Evolutionary conservation across 805 yeast species (phyloP).

Genomic region (Dipodascopsis tothii): DNA sequence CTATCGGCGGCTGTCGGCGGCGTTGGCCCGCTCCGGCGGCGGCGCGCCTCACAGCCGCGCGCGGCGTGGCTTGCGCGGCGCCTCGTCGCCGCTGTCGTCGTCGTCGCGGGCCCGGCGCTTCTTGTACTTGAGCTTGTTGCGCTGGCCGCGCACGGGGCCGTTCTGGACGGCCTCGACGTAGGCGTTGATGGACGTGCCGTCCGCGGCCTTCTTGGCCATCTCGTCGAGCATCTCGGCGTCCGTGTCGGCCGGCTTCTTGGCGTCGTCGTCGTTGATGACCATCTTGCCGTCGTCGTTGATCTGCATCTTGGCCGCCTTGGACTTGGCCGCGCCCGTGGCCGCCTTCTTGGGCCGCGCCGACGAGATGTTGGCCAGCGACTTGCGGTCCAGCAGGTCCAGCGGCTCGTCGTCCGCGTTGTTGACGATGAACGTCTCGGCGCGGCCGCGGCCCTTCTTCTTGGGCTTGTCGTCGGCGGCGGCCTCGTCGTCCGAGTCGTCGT

Average conservation of each 20-base stretch:
- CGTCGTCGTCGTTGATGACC: slow-evolving; percentile 45
- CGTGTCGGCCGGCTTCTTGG: slow-evolving; percentile 22
- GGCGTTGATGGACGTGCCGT: slow-evolving; percentile 66
- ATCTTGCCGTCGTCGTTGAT: slow-evolving; percentile 59
- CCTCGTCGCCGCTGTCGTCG: slow-evolving; percentile 44
- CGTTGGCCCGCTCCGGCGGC: too few species aligned
- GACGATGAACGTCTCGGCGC: slow-evolving; percentile 54
- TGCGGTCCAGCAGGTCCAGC: slow-evolving; percentile 78
- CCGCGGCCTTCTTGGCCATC: slow-evolving; percentile 34
- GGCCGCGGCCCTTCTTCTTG: slow-evolving; percentile 24
- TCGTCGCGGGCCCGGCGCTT: slow-evolving; percentile 47
- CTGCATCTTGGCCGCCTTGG: slow-evolving; percentile 29
- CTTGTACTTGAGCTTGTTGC: slow-evolving; percentile 81
- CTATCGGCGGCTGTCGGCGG: too few species aligned
- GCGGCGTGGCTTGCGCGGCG: background rate
- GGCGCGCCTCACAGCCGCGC: background rate
- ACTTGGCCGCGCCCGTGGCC: slow-evolving; percentile 37
- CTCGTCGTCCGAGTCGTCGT: slow-evolving; percentile 52
- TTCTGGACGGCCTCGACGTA: slow-evolving; percentile 88
- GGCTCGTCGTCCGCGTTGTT: slow-evolving; percentile 64
- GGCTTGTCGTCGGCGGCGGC: slow-evolving; percentile 41
- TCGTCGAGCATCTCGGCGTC: slow-evolving; percentile 41
- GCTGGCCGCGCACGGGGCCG: slow-evolving; percentile 91
- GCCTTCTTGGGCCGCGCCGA: slow-evolving; percentile 82
- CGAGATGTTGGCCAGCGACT: slow-evolving; percentile 78